Conservation (phyloP, 164 flowering plant genomes). For the Chimonanthus salicifolius region DNA sequence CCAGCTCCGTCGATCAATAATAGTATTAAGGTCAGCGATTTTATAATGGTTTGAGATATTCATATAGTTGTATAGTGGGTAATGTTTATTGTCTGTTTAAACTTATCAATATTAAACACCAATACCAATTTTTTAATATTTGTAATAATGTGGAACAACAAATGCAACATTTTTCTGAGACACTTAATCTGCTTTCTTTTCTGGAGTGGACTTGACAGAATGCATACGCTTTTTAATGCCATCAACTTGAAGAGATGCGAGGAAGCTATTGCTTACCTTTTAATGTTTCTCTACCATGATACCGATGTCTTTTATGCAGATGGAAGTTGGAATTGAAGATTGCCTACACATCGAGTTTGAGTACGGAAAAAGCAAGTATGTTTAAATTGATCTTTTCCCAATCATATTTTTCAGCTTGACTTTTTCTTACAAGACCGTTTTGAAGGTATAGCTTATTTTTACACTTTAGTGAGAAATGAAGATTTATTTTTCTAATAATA, state of each 20-base stretch:
- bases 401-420: background rate
- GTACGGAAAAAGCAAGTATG: conserved; percentile 95
- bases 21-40: conserved; percentile 75
- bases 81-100: too few relatives aligned
- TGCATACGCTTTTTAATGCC: too few relatives aligned
- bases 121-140: too few relatives aligned
- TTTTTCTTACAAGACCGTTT: background rate
- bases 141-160: too few relatives aligned
- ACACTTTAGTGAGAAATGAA: background rate
- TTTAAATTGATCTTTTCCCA: background rate
- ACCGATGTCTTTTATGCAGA: conserved; percentile 38
- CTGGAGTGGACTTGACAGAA: too few relatives aligned
- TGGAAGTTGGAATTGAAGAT: conserved; percentile 99
- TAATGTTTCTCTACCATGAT: conserved; percentile 1
- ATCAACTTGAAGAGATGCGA: too few relatives aligned
- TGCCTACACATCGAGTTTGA: conserved; percentile 95
- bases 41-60: background rate
- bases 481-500: conserved; percentile 9
- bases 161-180: too few relatives aligned
- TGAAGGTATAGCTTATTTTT: background rate
- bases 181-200: too few relatives aligned
- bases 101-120: background rate
- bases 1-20: conserved; percentile 77
- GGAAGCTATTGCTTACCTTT: background rate
- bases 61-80: background rate